Percentiles rank a stretch among this genome's conserved stretches.
Conservation (phyloP, 192 early-diverging fungal genomes). For the Phycomyces nitens region DNA sequence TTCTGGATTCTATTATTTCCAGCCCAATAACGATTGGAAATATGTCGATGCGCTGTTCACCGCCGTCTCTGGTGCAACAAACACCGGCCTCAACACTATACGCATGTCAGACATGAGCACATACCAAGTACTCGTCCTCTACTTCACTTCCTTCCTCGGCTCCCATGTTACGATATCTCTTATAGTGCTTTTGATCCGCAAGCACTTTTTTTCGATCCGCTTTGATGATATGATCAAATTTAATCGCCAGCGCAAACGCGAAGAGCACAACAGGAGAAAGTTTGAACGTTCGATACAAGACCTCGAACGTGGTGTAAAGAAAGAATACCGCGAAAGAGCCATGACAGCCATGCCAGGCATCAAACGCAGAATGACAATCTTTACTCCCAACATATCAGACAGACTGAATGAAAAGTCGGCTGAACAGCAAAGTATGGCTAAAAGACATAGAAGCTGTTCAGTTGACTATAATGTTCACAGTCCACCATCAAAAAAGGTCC, state of each 20-base stretch:
- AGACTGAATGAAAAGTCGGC: too few species aligned
- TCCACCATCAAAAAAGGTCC: too few species aligned
- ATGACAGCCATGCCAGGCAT: too few species aligned
- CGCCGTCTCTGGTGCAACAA: constrained; percentile 23
- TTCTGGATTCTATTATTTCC: constrained; percentile 24
- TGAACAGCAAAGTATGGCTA: too few species aligned
- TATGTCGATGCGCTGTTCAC: constrained; percentile 34
- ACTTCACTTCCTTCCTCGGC: constrained; percentile 22
- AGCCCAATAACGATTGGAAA: constrained; percentile 18
- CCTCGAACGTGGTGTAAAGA: neutral
- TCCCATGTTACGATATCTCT: constrained; percentile 19
- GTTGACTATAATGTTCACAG: too few species aligned
- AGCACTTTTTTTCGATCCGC: constrained; percentile 28
- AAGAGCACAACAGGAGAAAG: constrained; percentile 8
- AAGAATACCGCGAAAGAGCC: too few species aligned
- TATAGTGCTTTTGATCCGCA: constrained; percentile 24
- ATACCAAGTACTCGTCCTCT: constrained; percentile 26
- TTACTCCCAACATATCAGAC: too few species aligned
- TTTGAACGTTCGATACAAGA: neutral
- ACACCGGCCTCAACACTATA: constrained; percentile 33
- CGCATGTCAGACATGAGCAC: constrained; percentile 23
- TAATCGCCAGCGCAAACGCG: constrained; percentile 6
- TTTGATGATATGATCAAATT: constrained; percentile 27
- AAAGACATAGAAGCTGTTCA: too few species aligned
- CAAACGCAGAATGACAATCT: too few species aligned